Percentiles rank a stretch among this genome's conserved stretches.
Conservation (phyloP, 2,329 filamentous ascomycete genomes). For the Xylariomycetidae sp. region DNA sequence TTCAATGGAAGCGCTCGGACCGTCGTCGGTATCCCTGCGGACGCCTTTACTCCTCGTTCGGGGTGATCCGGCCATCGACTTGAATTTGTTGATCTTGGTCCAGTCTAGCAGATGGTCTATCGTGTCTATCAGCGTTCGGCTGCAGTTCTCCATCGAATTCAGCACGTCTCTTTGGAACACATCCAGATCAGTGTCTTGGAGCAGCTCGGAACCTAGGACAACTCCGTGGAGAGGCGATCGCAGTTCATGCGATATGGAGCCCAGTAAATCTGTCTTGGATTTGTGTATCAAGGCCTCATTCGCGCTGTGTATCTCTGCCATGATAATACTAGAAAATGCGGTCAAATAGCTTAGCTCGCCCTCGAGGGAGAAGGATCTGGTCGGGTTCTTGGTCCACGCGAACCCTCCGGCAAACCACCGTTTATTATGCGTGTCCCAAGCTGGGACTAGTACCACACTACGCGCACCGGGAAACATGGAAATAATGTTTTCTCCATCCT, state of each 20-base stretch:
- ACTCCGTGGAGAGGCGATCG: constrained; percentile 58
- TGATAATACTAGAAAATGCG: constrained; percentile 50
- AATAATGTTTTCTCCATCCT: constrained; percentile 27
- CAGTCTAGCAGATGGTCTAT: constrained; percentile 50
- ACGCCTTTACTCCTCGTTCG: constrained; percentile 8
- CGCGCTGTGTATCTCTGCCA: constrained; percentile 50
- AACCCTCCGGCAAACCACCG: constrained; percentile 47
- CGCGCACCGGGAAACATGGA: constrained; percentile 37
- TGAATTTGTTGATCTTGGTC: constrained; percentile 46
- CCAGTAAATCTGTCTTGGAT: constrained; percentile 54
- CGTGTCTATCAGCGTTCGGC: constrained; percentile 47
- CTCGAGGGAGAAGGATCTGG: constrained; percentile 38
- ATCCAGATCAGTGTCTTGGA: constrained; percentile 46
- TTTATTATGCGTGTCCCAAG: constrained; percentile 42
- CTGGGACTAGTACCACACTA: constrained; percentile 41
- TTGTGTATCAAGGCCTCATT: constrained; percentile 33
- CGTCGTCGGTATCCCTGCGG: constrained; percentile 8
- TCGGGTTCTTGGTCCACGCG: constrained; percentile 40
- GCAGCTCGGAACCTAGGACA: constrained; percentile 47
- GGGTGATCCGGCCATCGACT: constrained; percentile 12
- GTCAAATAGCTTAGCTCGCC: constrained; percentile 47
- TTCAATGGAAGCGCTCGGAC: constrained; percentile 10
- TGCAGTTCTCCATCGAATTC: constrained; percentile 46
- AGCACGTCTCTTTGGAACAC: constrained; percentile 42
- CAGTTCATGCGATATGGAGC: constrained; percentile 58